Percentiles rank a stretch among this genome's conserved stretches.
Evolutionary conservation across 176 grass and related monocot genomes (phyloP).

Genomic region (Metroxylon sagu): DNA sequence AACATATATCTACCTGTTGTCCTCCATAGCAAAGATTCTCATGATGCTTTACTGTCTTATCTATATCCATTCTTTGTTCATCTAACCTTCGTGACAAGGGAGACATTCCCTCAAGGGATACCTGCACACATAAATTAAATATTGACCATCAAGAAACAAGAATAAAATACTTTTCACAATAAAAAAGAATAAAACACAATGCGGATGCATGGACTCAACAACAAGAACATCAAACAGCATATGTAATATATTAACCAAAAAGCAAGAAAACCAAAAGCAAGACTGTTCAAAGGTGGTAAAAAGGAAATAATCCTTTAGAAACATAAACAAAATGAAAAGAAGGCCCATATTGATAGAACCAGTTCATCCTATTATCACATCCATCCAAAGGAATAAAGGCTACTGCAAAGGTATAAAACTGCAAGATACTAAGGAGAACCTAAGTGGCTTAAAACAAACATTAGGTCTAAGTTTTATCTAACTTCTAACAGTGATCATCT

Average conservation of each 20-base stretch:
- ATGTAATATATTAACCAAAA: too few relatives aligned
- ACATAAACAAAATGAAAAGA: too few relatives aligned
- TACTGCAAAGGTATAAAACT: background rate
- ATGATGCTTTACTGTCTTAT: slow-evolving; percentile 7
- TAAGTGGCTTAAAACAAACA: too few relatives aligned
- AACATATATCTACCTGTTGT: slow-evolving; percentile 4
- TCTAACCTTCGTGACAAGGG: slow-evolving; percentile 5
- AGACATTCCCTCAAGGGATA: slow-evolving; percentile 1
- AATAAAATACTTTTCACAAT: background rate
- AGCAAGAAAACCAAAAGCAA: too few relatives aligned
- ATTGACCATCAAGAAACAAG: background rate
- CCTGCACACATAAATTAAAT: slow-evolving; percentile 1
- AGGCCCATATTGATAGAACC: too few relatives aligned
- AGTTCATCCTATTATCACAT: background rate
- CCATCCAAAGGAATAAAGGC: background rate
- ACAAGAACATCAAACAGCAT: too few relatives aligned
- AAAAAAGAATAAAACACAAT: background rate
- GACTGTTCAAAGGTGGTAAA: too few relatives aligned
- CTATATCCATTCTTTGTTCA: background rate
- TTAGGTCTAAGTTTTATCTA: too few relatives aligned
- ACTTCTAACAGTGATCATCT: too few relatives aligned
- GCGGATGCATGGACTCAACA: too few relatives aligned
- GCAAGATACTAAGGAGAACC: background rate
- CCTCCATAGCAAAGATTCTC: slow-evolving; percentile 9
- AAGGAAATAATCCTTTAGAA: too few relatives aligned